Evolutionary conservation across 2,329 filamentous ascomycete genomes (phyloP), one percentile per base, ranked within the genome.

Genomic region (Mycosphaerella arachidis): DNA sequence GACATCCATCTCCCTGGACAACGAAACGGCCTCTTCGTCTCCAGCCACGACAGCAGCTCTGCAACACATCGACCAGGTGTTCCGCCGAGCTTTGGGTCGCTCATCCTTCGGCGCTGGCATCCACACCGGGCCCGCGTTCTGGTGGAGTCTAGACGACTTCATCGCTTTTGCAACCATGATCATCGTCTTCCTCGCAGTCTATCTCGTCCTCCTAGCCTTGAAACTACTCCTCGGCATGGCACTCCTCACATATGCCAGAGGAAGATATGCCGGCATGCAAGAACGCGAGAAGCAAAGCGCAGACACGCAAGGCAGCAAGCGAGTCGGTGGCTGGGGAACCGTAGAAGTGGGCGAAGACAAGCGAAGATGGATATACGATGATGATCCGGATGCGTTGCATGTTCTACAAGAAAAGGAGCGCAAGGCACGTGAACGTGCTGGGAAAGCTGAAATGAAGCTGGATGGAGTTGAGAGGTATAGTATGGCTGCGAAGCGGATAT

Each of bases 401-500:
- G 80, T 79, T 59, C 71, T 88, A 68, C 80, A 81, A 62, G 85
- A 87, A 60, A 71, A 82, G 55, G 85, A 86, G 64, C 86, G 87
- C 62, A 84, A 84, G 70, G 79, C 84, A 67, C 83, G 82, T 6
- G 64, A 86, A 18, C 66, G 67, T 53, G 61, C 83, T 66, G 81
- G 81, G 27, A 76, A 73, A 60, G 77, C 81, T 37, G 73, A 75
- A 57, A 82, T 84, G 55, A 85, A 84, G 72, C 85, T 85, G 75
- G 89, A 82, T 70, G 85, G 78, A 72, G 91, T 86, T 63, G 85
- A 82, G 67, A 82, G 94, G 68, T 99, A 97, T 77, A 91, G 92
- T 72, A 97, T 97, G 94, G 88, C 92, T 68, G 91, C 91, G 0
- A 97, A 97, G 82, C 84, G 94, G 72, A 99, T 99, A 68, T 99